phyloP scores from a whole-genome alignment of 352 stramenopile species.

The Phytophthora cryptogea region DNA sequence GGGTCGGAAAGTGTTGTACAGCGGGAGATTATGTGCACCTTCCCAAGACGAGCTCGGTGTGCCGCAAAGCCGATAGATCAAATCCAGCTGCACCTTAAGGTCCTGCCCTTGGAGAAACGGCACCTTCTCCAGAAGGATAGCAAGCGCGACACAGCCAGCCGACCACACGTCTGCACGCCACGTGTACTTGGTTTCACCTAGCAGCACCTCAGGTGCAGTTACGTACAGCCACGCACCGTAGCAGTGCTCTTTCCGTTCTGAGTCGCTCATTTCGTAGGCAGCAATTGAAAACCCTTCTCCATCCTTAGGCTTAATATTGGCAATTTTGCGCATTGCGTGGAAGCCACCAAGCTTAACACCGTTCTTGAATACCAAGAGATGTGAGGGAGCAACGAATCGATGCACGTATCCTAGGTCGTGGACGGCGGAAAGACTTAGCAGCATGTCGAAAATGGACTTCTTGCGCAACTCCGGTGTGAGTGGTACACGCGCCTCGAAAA shows the following conservation, averaged over 20 bases:
- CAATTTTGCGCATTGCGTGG: conserved; percentile 64
- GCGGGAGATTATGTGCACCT: conserved; percentile 52
- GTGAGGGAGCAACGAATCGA: conserved; percentile 67
- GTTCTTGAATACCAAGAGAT: conserved; percentile 77
- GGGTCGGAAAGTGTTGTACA: conserved; percentile 57
- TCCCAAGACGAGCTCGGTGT: conserved; percentile 65
- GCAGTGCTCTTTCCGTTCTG: conserved; percentile 77
- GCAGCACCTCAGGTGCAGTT: conserved; percentile 71
- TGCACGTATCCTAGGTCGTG: conserved; percentile 81
- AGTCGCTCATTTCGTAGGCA: conserved; percentile 73
- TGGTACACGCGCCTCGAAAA: conserved; percentile 63
- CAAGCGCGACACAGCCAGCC: conserved; percentile 62
- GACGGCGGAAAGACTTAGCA: conserved; percentile 59
- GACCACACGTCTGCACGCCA: conserved; percentile 83
- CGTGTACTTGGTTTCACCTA: conserved; percentile 70
- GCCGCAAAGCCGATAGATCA: conserved; percentile 81
- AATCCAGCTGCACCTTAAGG: conserved; percentile 66
- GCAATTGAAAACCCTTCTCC: conserved; percentile 26
- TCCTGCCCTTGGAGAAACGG: conserved; percentile 71
- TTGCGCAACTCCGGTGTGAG: conserved; percentile 60
- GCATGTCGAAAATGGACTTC: conserved; percentile 73
- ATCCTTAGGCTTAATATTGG: conserved; percentile 40
- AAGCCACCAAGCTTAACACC: conserved; percentile 73
- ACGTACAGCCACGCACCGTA: conserved; percentile 68
- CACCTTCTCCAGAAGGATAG: conserved; percentile 67